Conservation (phyloP, 768 basidiomycete species). For the Mycena indigotica region DNA sequence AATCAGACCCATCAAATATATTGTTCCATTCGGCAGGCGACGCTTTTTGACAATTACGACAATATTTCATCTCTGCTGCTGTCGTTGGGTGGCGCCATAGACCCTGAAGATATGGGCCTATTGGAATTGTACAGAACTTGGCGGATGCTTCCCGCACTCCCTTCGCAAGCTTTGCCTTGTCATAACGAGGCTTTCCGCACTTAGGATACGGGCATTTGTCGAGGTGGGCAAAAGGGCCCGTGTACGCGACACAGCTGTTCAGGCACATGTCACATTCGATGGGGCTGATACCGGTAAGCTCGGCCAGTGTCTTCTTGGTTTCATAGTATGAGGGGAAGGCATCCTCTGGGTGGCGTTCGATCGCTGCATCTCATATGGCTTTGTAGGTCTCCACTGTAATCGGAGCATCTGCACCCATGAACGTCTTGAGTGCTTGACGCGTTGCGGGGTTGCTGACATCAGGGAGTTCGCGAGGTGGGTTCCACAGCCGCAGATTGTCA, state of each 20-base stretch:
- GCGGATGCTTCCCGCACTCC: conserved; percentile 20
- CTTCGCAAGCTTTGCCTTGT: conserved; percentile 14
- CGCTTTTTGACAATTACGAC: conserved; percentile 6
- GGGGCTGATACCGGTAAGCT: conserved; percentile 34
- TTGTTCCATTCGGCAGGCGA: conserved; percentile 29
- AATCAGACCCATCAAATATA: conserved; percentile 30
- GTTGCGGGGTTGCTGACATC: background rate
- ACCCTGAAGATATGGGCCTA: conserved; percentile 42
- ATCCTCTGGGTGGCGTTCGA: background rate
- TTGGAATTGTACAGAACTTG: conserved; percentile 38
- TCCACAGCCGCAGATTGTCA: background rate
- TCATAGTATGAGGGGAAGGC: background rate
- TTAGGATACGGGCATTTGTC: conserved; percentile 29
- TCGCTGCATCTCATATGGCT: conserved; percentile 30
- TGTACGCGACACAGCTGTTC: conserved; percentile 40
- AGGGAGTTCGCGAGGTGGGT: background rate
- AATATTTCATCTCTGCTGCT: conserved; percentile 13
- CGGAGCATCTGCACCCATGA: no score
- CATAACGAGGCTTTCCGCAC: conserved; percentile 31
- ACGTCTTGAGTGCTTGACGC: conserved; percentile 37
- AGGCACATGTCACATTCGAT: conserved; percentile 41
- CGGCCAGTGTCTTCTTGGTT: conserved; percentile 9
- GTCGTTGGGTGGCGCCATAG: conserved; percentile 22
- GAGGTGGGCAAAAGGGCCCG: conserved; percentile 33
- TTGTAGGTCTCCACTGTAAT: conserved; percentile 32